phyloP scores from a whole-genome alignment of 2,329 filamentous ascomycete genomes.

The Epicoccum nigrum region DNA sequence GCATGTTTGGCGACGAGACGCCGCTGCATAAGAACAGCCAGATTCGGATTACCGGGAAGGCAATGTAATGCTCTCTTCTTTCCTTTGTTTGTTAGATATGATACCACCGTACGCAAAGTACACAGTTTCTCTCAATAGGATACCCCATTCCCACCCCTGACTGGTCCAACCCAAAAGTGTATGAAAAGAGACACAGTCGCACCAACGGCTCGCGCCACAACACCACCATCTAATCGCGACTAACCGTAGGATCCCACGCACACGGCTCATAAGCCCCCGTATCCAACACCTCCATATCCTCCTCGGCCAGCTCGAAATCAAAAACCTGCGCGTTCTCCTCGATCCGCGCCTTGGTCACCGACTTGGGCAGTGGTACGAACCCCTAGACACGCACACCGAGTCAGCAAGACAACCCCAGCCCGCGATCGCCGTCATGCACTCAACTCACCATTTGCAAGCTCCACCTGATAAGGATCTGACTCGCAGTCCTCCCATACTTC shows the following conservation, averaged over 20 bases:
- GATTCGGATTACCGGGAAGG: conserved; percentile 10
- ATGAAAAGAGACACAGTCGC: no score
- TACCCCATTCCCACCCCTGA: no score
- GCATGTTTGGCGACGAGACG: conserved; percentile 37
- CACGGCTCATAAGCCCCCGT: conserved; percentile 63
- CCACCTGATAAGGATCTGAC: conserved; percentile 67
- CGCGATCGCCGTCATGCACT: no score
- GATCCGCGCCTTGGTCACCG: conserved; percentile 64
- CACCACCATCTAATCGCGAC: conserved; percentile 40
- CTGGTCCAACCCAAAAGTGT: no score
- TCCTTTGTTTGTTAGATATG: background rate
- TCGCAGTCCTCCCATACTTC: conserved; percentile 64
- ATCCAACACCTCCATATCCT: conserved; percentile 63
- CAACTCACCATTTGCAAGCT: conserved; percentile 52
- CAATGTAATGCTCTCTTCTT: conserved; percentile 10
- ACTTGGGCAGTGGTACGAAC: conserved; percentile 68
- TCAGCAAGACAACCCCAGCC: background rate
- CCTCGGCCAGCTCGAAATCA: conserved; percentile 64
- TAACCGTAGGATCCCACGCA: conserved; percentile 63
- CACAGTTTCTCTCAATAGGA: background rate
- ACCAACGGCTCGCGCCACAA: background rate
- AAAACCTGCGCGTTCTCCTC: conserved; percentile 65
- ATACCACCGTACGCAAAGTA: conserved; percentile 15
- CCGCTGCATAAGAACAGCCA: conserved; percentile 28
- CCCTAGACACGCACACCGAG: conserved; percentile 48